These are phyloP conservation scores for Gracilaria vermiculophylla DNA, from an alignment of 23 red algal genomes.

Conservation along the genomic window DNA sequence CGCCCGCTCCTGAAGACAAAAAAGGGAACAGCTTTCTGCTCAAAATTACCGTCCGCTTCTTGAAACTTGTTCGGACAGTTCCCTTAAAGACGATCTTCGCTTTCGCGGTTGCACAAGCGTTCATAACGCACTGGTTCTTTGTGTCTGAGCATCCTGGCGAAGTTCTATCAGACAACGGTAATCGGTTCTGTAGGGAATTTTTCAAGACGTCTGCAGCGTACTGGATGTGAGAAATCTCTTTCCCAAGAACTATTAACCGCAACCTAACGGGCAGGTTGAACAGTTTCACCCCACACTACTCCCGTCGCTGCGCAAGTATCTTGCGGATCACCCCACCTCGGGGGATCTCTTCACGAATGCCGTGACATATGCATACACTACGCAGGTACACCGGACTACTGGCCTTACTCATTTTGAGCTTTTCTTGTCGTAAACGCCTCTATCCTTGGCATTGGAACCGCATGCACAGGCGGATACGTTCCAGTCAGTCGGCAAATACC, in stretches of 20 bases:
- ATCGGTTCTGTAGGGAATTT: constrained; percentile 19
- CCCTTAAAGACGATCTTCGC: too few species aligned
- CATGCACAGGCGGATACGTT: background rate
- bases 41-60: too few species aligned
- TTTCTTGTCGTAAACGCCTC: background rate
- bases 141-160: background rate
- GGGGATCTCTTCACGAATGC: too few species aligned
- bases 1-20: background rate
- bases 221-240: background rate
- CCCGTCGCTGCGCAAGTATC: background rate
- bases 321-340: background rate
- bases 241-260: background rate
- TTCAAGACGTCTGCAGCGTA: constrained; percentile 36
- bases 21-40: background rate
- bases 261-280: background rate
- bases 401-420: background rate
- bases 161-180: constrained; percentile 36
- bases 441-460: background rate
- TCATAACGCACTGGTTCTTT: constrained; percentile 15
- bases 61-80: too few species aligned
- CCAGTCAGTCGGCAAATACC: background rate
- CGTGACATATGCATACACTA: background rate
- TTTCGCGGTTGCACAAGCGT: background rate
- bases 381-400: background rate
- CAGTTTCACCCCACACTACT: background rate